phyloP scores from a whole-genome alignment of 306 rosid genomes.

The Crotalaria pallida region DNA sequence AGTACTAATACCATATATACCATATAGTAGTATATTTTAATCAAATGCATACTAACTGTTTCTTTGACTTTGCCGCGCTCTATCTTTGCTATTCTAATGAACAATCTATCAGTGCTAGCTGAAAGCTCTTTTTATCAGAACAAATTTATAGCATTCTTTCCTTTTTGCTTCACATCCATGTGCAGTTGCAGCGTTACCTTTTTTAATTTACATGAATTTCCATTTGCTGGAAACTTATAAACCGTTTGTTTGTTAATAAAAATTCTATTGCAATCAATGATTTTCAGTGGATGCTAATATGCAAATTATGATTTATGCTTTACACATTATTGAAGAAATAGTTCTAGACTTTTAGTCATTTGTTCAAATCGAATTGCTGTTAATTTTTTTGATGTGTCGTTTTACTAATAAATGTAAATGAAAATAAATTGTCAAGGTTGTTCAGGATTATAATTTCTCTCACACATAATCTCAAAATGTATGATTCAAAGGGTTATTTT shows the following conservation, averaged over 20 bases:
- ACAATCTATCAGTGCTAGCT: not conserved
- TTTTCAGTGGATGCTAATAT: not conserved
- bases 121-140: not conserved
- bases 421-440: too few relatives aligned
- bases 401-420: not conserved
- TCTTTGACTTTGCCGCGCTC: not conserved
- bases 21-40: too few relatives aligned
- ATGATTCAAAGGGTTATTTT: too few relatives aligned
- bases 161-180: not conserved
- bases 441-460: not conserved
- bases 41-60: not conserved
- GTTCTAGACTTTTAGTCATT: too few relatives aligned
- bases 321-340: not conserved
- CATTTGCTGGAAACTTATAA: not conserved
- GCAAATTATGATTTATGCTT: not conserved
- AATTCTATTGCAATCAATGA: not conserved
- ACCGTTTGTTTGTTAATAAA: not conserved
- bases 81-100: not conserved
- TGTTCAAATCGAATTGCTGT: not conserved
- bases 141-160: not conserved
- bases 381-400: not conserved
- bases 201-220: not conserved
- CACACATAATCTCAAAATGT: not conserved
- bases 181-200: not conserved
- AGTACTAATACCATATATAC: too few relatives aligned